Percentiles rank a stretch among this genome's conserved stretches.
Evolutionary conservation across 2,329 filamentous ascomycete species (phyloP).

Genomic region (Cladophialophora exuberans): DNA sequence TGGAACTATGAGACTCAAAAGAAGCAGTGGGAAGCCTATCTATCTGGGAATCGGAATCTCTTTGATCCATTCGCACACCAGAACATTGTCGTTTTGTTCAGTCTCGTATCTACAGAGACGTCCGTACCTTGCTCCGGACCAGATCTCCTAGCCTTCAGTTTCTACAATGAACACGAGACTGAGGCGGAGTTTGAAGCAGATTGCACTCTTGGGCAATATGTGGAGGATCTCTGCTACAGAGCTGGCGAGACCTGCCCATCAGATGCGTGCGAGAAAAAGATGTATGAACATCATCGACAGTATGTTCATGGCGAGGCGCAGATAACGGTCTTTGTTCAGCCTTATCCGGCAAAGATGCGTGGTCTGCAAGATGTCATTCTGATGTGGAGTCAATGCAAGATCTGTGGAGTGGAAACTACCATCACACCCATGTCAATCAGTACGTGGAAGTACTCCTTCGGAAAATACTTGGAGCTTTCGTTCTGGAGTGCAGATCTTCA

Average conservation of each 20-base stretch:
- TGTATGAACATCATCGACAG: slow-evolving; percentile 91
- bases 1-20: slow-evolving; percentile 95
- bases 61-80: slow-evolving; percentile 97
- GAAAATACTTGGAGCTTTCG: slow-evolving; percentile 95
- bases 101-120: slow-evolving; percentile 88
- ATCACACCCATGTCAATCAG: slow-evolving; percentile 89
- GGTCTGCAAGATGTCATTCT: slow-evolving; percentile 75
- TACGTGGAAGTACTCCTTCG: slow-evolving; percentile 98
- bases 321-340: slow-evolving; percentile 87
- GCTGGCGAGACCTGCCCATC: slow-evolving; percentile 78
- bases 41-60: slow-evolving; percentile 82
- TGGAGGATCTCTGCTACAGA: slow-evolving; percentile 82
- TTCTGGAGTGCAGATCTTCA: slow-evolving; percentile 91
- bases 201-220: slow-evolving; percentile 90
- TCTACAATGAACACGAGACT: slow-evolving; percentile 85
- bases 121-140: slow-evolving; percentile 93
- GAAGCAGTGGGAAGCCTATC: slow-evolving; percentile 93
- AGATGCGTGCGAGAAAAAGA: slow-evolving; percentile 82
- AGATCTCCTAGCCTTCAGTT: slow-evolving; percentile 84
- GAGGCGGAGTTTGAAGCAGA: slow-evolving; percentile 75
- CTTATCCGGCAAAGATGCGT: slow-evolving; percentile 67
- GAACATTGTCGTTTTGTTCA: slow-evolving; percentile 93
- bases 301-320: slow-evolving; percentile 97
- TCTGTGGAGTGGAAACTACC: slow-evolving; percentile 87
- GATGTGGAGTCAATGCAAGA: slow-evolving; percentile 97